Percentiles rank a stretch among this genome's conserved stretches.
Conservation (phyloP, 768 basidiomycete genomes). For the Pleurotus pulmonarius region DNA sequence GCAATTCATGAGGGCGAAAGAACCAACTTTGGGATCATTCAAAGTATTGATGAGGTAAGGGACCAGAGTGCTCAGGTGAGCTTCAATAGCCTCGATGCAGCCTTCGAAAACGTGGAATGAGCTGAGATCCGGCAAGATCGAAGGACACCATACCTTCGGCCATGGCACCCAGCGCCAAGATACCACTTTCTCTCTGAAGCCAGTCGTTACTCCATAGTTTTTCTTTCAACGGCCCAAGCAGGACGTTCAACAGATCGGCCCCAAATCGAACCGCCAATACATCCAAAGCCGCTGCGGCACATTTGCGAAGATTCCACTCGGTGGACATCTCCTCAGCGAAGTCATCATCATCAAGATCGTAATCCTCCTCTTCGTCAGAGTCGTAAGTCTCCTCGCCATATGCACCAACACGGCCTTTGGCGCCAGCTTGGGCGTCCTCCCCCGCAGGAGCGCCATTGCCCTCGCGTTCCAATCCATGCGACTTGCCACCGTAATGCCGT, state of each 20-base stretch:
- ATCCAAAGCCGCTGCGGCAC: conserved; percentile 95
- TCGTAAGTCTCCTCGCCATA: conserved; percentile 82
- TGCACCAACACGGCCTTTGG: conserved; percentile 49
- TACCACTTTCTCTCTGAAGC: conserved; percentile 93
- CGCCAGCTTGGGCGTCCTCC: conserved; percentile 26
- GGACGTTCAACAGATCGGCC: conserved; percentile 82
- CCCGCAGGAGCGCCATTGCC: conserved; percentile 25
- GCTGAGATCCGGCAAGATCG: background rate
- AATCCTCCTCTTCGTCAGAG: conserved; percentile 85
- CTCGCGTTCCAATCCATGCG: conserved; percentile 83
- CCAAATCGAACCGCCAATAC: conserved; percentile 93
- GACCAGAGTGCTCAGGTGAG: conserved; percentile 89
- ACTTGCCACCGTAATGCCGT: conserved; percentile 81
- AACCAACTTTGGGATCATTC: conserved; percentile 82
- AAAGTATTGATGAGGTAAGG: conserved; percentile 91
- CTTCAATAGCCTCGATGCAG: conserved; percentile 93
- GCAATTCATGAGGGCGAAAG: conserved; percentile 6
- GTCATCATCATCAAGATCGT: conserved; percentile 84
- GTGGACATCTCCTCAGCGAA: conserved; percentile 97
- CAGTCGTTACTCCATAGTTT: conserved; percentile 92
- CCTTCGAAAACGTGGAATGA: conserved; percentile 42
- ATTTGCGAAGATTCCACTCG: conserved; percentile 98
- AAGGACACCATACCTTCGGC: conserved; percentile 74
- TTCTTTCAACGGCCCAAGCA: conserved; percentile 86
- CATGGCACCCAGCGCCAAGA: conserved; percentile 95